phyloP scores from a whole-genome alignment of 2,329 filamentous ascomycete genomes.

The Aspergillus hiratsukae region DNA sequence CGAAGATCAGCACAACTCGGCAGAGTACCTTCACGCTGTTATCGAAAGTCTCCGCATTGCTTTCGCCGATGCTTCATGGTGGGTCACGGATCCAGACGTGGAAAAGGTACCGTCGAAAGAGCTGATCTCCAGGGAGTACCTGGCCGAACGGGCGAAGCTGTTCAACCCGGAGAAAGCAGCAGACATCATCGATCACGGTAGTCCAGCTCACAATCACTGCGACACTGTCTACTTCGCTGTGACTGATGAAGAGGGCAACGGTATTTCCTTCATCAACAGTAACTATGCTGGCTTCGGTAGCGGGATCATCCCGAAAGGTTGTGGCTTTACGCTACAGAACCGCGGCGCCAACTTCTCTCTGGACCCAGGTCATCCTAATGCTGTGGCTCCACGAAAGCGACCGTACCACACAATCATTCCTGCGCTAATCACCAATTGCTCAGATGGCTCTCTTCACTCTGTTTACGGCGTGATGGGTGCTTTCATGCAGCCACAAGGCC shows the following conservation, averaged over 20 bases:
- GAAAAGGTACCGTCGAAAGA: conserved; percentile 63
- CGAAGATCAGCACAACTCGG: conserved; percentile 71
- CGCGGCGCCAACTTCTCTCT: conserved; percentile 84
- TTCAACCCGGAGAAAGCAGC: conserved; percentile 53
- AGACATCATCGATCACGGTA: conserved; percentile 62
- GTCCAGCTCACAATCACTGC: conserved; percentile 76
- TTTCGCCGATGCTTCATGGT: conserved; percentile 89
- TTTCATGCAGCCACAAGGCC: conserved; percentile 97
- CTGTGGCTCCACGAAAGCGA: conserved; percentile 72
- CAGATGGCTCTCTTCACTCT: conserved; percentile 70
- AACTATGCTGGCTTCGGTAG: conserved; percentile 87
- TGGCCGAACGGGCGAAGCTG: conserved; percentile 63
- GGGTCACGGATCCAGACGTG: conserved; percentile 76
- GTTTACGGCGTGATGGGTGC: conserved; percentile 97
- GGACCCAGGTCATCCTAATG: conserved; percentile 66
- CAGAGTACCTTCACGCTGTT: conserved; percentile 76
- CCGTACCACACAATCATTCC: conserved; percentile 99
- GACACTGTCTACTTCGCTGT: conserved; percentile 95
- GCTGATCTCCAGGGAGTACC: conserved; percentile 69
- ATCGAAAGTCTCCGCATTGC: conserved; percentile 85
- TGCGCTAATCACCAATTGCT: conserved; percentile 74
- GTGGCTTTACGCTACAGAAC: conserved; percentile 92
- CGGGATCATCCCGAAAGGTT: conserved; percentile 74
- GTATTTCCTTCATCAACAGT: conserved; percentile 93
- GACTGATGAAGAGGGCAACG: conserved; percentile 78